A percentile compares a stretch with the other conserved stretches of the same genome.
phyloP scores from a whole-genome alignment of 106 monocot genomes.

The Alisma plantagoaquatica region DNA sequence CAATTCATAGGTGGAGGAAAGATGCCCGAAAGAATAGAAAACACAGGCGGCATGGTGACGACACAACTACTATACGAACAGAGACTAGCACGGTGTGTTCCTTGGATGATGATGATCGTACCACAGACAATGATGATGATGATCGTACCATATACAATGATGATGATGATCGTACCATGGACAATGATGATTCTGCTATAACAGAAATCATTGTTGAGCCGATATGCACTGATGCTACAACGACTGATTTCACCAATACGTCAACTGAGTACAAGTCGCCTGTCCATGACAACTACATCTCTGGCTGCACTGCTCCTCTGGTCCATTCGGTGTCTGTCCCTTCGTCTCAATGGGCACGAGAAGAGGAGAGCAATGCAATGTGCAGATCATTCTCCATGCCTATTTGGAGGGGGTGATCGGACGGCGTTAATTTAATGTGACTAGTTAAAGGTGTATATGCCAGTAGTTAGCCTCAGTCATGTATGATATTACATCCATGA shows the following conservation, averaged over 20 bases:
- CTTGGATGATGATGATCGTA: conserved; percentile 14
- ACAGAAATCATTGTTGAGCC: not conserved
- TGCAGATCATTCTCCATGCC: not conserved
- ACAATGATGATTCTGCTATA: not conserved
- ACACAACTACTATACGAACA: conserved; percentile 59
- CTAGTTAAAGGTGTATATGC: no score
- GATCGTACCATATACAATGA: conserved; percentile 38
- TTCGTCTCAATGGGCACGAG: conserved; percentile 25
- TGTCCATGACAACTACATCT: no score
- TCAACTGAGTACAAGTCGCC: no score
- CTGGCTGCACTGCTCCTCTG: conserved; percentile 13
- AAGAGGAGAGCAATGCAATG: not conserved
- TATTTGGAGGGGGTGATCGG: not conserved
- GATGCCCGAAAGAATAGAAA: conserved; percentile 41
- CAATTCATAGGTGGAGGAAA: conserved; percentile 85
- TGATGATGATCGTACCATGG: not conserved
- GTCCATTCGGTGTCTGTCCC: conserved; percentile 37
- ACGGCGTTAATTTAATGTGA: no score
- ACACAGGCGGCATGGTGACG: conserved; percentile 26
- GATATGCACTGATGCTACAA: not conserved
- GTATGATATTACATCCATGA: no score
- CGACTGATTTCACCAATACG: not conserved
- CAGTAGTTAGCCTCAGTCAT: no score
- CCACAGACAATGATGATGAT: conserved; percentile 30
- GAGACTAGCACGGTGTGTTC: conserved; percentile 18